Conservation (phyloP, 352 stramenopile genomes). For the Phytopythium vexans region DNA sequence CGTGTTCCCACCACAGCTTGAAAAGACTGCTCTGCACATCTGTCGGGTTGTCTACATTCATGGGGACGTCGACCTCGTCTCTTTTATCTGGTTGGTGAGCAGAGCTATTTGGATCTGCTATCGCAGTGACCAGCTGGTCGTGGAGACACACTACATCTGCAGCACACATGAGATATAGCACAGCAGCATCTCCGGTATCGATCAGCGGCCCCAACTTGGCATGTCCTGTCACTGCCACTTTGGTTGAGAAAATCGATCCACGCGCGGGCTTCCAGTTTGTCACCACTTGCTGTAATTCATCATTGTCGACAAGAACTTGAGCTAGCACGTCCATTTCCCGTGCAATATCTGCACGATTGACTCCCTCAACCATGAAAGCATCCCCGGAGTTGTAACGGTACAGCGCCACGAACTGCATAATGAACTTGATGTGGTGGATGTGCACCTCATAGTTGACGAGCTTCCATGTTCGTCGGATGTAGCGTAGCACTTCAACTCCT, state of each 20-base stretch:
- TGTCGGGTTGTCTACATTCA: too few species aligned
- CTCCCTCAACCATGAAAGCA: slow-evolving; percentile 22
- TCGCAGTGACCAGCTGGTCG: slow-evolving; percentile 35
- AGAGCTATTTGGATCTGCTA: background rate
- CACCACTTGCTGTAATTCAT: slow-evolving; percentile 46
- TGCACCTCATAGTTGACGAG: slow-evolving; percentile 26
- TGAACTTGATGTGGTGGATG: slow-evolving; percentile 43
- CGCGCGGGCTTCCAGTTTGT: slow-evolving; percentile 28
- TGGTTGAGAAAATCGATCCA: slow-evolving; percentile 10
- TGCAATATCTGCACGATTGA: slow-evolving; percentile 32
- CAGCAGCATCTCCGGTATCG: slow-evolving; percentile 40
- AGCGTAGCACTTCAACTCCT: slow-evolving; percentile 49
- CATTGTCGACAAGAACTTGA: slow-evolving; percentile 31
- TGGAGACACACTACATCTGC: slow-evolving; percentile 60
- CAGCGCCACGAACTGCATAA: slow-evolving; percentile 54
- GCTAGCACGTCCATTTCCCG: slow-evolving; percentile 40
- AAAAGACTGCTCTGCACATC: too few species aligned
- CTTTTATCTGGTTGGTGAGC: too few species aligned
- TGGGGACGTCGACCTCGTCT: too few species aligned
- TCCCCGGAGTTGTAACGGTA: slow-evolving; percentile 45
- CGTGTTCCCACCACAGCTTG: too few species aligned
- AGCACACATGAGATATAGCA: slow-evolving; percentile 41
- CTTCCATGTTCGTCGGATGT: slow-evolving; percentile 62
- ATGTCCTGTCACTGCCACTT: background rate
- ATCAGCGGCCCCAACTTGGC: slow-evolving; percentile 18